Evolutionary conservation across 2,329 filamentous ascomycete genomes (phyloP), one percentile per base, ranked within the genome.

Genomic region (Blastomyces percursus): DNA sequence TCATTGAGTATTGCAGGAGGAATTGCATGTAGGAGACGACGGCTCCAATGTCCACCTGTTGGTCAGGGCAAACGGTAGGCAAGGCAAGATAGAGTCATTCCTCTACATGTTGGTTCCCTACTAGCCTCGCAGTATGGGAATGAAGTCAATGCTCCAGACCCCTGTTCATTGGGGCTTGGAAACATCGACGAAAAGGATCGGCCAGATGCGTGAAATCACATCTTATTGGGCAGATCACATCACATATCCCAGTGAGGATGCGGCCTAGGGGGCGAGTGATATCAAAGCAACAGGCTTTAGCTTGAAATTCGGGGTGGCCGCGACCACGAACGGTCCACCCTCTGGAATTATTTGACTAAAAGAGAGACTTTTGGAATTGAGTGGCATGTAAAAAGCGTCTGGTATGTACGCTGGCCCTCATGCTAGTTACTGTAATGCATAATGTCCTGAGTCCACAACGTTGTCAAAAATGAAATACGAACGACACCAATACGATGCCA

Each of bases 171-270:
- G 48, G 48, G 60, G 60, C 60, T 56, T 60, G 30, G 52, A 64
- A 59, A 61, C 61, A 40, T 48, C 32, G 59, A 55, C 50, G 62
- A 63, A 56, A 62, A 55, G 62, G 64, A 67, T 66, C 64, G 66
- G 62, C 68, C 64, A 66, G 64, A 68, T 69, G 67, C 68, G 68
- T 63, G 64, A 61, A 69, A 65, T 64, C 64, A 59, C 64, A 60
- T 50, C 63, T 63, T 64, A 67, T 66, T 66, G 67, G 68, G 72
- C 68, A 67, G 66, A 70, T 72, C 71, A 73, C 69, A 71, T 73
- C 67, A 65, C 66, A 68, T 65, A 64, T 56, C 44, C 56, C 62
- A 42, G 62, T 58, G 57, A 63, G 48, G 19, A 19, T 64, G 59
- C 63, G 60, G 64, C 61, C 61, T 27, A 59, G 30, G 51, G 51